These are phyloP conservation scores for Gliomastix tumulicola DNA, from an alignment of 2,329 filamentous ascomycete genomes.

Conservation along the genomic window DNA sequence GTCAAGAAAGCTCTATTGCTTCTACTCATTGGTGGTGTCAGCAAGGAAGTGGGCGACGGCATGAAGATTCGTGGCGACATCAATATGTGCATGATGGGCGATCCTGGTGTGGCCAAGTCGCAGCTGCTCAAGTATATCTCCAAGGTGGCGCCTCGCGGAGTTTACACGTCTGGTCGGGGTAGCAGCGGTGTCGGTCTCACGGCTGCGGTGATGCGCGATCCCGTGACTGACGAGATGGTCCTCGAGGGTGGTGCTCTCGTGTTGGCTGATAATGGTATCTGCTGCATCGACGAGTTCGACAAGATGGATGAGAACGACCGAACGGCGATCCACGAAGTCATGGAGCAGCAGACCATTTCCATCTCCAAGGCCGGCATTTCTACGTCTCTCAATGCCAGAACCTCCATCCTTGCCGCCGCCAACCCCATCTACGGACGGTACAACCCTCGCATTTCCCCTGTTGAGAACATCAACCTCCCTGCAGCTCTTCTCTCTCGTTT, in stretches of 20 bases:
- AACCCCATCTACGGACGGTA: conserved; percentile 98
- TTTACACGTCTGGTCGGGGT: conserved; percentile 76
- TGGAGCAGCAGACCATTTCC: conserved; percentile 83
- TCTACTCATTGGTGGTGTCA: conserved; percentile 90
- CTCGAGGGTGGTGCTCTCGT: conserved; percentile 75
- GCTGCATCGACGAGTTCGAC: conserved; percentile 83
- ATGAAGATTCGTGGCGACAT: conserved; percentile 99
- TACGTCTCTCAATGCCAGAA: conserved; percentile 85
- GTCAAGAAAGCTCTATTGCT: conserved; percentile 98
- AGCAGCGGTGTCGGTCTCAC: conserved; percentile 78
- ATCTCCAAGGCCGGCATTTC: conserved; percentile 70
- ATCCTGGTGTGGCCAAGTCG: conserved; percentile 98
- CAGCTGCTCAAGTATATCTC: conserved; percentile 97
- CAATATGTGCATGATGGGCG: conserved; percentile 98
- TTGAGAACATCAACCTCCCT: conserved; percentile 99
- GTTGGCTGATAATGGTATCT: conserved; percentile 76
- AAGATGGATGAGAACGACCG: conserved; percentile 84
- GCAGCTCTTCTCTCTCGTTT: conserved; percentile 95
- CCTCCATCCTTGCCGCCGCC: conserved; percentile 89
- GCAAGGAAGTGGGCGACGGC: conserved; percentile 92
- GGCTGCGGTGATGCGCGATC: conserved; percentile 76
- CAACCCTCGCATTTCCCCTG: conserved; percentile 92
- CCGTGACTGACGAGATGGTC: conserved; percentile 79
- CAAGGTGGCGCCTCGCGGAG: conserved; percentile 90
- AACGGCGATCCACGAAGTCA: conserved; percentile 80